phyloP scores from a whole-genome alignment of 495 filamentous ascomycete species.

The Extremus antarcticus region DNA sequence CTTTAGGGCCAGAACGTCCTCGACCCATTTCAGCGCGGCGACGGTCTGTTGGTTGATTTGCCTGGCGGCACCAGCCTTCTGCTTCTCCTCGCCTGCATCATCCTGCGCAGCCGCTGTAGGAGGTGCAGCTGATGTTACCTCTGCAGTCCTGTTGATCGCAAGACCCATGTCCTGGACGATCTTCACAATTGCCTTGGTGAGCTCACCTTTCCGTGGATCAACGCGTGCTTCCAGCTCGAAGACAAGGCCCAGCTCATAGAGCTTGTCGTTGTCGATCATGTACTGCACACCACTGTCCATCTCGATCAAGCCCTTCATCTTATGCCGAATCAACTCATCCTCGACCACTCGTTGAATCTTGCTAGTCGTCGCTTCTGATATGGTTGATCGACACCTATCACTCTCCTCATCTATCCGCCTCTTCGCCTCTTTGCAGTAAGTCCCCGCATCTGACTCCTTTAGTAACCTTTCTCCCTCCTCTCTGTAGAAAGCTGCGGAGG shows the following conservation, averaged over 20 bases:
- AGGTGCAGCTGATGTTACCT: constrained; percentile 24
- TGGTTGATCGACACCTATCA: constrained; percentile 66
- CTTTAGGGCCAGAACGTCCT: constrained; percentile 79
- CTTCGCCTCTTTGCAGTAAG: constrained; percentile 69
- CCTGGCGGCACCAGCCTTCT: constrained; percentile 26
- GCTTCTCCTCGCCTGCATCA: constrained; percentile 24
- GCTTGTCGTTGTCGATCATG: constrained; percentile 86
- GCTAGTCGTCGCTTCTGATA: constrained; percentile 54
- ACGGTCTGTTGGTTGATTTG: constrained; percentile 55
- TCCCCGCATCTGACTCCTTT: constrained; percentile 64
- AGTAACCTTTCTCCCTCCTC: constrained; percentile 63
- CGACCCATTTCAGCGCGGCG: constrained; percentile 89
- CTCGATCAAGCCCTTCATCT: constrained; percentile 69
- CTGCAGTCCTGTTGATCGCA: constrained; percentile 65
- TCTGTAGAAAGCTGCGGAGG: constrained; percentile 64
- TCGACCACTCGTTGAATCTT: constrained; percentile 76
- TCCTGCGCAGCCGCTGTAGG: constrained; percentile 16
- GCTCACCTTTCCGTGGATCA: constrained; percentile 58
- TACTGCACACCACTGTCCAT: constrained; percentile 74
- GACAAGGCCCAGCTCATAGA: constrained; percentile 63
- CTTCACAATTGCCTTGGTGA: constrained; percentile 58
- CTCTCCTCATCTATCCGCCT: constrained; percentile 68
- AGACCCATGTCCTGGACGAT: constrained; percentile 70
- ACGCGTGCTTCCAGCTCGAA: constrained; percentile 70
- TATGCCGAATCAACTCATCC: constrained; percentile 60